Evolutionary conservation across 441 rosid species (phyloP), one percentile per base, ranked within the genome.

Genomic region (Sinapis alba): DNA sequence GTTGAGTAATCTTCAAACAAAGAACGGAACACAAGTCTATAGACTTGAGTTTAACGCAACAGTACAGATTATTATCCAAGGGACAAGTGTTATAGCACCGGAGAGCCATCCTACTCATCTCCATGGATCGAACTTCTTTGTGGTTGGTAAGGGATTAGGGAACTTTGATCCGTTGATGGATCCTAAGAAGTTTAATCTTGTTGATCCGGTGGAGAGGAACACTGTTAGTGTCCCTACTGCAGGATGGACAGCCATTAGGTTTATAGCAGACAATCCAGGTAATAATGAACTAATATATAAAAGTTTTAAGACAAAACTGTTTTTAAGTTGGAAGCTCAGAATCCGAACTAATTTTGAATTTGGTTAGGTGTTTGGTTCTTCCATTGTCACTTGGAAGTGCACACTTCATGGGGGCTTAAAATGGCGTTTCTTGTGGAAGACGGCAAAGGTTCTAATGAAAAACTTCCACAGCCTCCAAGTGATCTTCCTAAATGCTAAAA

Each of bases 211-310:
- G 2, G 97, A 93, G 73, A 87, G 98, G 82, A 93, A 89, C 78
- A 93, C 97, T 0, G 69, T 88, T 26, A 96, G 90, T 30, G 97
- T 88, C 24, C 92, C 96, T 4, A 73, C 96, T 0, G 98, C 90
- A 0, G 98, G 97, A 69, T 91, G 98, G 97, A 77, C 84, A 0
- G 94, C 91, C 1, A 88, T 93, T 41, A 77, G 97, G 73, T 93
- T 93, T 76, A 83, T 84, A 7, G 91, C 93, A 4, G 97, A 93
- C 67, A 93, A 90, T 80, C 98, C 98, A 54, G 98, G 98, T 88
- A 30, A 43, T 5, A 8, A 36, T 36, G 12, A 36, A 36, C 12
- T 36, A 36, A 36, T 3, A 38, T 38, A 38, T 38, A 38, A 38
- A 38, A 38, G 10, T 2, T 32, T 8, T 1, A 32, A 32, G 1